These are phyloP conservation scores for Aspergillus cavernicola DNA, from an alignment of 495 filamentous ascomycete genomes.

Conservation along the genomic window DNA sequence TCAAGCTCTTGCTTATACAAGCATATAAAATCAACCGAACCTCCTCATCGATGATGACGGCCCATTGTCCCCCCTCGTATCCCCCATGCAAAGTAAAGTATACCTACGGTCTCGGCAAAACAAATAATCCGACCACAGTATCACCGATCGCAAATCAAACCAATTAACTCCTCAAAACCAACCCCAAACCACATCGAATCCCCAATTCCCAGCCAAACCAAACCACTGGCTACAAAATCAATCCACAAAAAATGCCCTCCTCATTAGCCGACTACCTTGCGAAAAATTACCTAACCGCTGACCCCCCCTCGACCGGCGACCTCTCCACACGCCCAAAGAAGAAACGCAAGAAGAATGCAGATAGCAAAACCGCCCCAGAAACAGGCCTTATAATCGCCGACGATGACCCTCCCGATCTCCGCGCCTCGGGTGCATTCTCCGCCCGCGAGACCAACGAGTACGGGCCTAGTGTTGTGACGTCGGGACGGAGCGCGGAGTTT, in stretches of 20 bases:
- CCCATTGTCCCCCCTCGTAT: too few species aligned
- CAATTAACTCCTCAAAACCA: too few species aligned
- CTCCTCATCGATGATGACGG: too few species aligned
- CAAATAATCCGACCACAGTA: too few species aligned
- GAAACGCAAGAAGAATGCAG: slow-evolving; percentile 82
- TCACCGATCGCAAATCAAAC: too few species aligned
- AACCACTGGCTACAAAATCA: neutral
- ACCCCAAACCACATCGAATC: too few species aligned
- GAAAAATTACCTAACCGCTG: slow-evolving; percentile 86
- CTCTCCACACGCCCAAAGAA: slow-evolving; percentile 56
- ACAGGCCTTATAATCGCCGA: slow-evolving; percentile 78
- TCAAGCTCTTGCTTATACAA: too few species aligned
- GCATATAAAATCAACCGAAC: too few species aligned
- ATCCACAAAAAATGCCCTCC: slow-evolving; percentile 32
- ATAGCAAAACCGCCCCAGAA: slow-evolving; percentile 46
- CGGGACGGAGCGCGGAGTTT: slow-evolving; percentile 60
- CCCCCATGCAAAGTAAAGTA: too few species aligned
- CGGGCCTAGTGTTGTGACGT: slow-evolving; percentile 45
- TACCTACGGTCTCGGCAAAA: too few species aligned
- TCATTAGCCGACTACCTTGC: slow-evolving; percentile 82
- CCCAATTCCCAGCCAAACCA: too few species aligned
- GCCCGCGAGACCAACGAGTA: slow-evolving; percentile 42
- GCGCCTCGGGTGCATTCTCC: slow-evolving; percentile 34
- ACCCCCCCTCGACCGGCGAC: slow-evolving; percentile 30
- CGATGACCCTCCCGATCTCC: slow-evolving; percentile 79